These are phyloP conservation scores for Lumnitzera littorea DNA, from an alignment of 345 rosid genomes.

Conservation along the genomic window DNA sequence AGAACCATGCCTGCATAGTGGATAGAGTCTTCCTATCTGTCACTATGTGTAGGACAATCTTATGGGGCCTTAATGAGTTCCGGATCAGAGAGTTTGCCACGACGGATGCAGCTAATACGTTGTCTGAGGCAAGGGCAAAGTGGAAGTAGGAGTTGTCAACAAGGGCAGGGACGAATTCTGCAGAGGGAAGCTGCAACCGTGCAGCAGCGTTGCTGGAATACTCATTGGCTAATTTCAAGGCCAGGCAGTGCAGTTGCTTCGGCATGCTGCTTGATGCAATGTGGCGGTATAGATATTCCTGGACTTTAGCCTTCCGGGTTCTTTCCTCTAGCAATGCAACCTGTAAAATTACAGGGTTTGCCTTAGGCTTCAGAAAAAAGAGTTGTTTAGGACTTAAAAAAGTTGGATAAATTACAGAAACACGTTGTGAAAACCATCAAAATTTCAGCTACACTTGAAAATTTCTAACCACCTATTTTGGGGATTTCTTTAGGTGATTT, in stretches of 20 bases:
- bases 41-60: conserved; percentile 52
- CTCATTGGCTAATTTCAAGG: conserved; percentile 63
- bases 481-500: too few species aligned
- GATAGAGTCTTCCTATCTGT: conserved; percentile 38
- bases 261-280: conserved; percentile 92
- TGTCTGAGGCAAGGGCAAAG: conserved; percentile 85
- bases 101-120: conserved; percentile 66
- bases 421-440: too few species aligned
- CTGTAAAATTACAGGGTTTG: conserved; percentile 12
- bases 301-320: conserved; percentile 77
- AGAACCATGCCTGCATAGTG: conserved; percentile 54
- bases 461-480: not conserved
- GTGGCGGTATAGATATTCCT: conserved; percentile 70
- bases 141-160: conserved; percentile 87
- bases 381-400: too few species aligned
- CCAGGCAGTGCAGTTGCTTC: conserved; percentile 74
- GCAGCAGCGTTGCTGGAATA: conserved; percentile 79
- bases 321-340: conserved; percentile 70
- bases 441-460: too few species aligned
- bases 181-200: conserved; percentile 70
- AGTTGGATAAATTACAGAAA: too few species aligned
- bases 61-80: conserved; percentile 72
- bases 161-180: conserved; percentile 63
- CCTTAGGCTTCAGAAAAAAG: too few species aligned
- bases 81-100: conserved; percentile 78